A percentile compares a stretch with the other conserved stretches of the same genome.
Conservation (phyloP, 331 rosid species). For the Prunus yedoensis region DNA sequence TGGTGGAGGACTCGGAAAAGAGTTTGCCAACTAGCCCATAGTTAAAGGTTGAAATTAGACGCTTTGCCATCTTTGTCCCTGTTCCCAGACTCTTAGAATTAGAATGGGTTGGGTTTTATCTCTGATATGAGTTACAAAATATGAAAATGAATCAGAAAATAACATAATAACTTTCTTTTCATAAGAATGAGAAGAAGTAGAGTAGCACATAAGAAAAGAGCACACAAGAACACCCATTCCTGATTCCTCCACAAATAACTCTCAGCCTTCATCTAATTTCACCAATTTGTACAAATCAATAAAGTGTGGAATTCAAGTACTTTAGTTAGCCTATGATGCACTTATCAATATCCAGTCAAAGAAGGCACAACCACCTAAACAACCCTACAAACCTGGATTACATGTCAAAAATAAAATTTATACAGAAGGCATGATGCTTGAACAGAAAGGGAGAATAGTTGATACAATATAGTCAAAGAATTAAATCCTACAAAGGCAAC, state of each 20-base stretch:
- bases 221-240: not conserved
- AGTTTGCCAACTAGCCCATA: constrained; percentile 4
- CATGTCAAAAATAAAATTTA: not conserved
- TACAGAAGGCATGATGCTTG: not conserved
- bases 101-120: not conserved
- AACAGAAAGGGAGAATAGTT: not conserved
- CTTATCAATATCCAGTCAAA: not conserved
- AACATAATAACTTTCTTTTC: not conserved
- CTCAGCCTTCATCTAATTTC: not conserved
- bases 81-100: not conserved
- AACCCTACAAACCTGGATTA: not conserved
- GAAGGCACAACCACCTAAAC: not conserved
- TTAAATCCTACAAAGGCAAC: not conserved
- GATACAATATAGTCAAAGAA: not conserved
- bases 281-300: not conserved
- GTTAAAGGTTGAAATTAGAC: constrained; percentile 11
- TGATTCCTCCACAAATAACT: not conserved
- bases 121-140: not conserved
- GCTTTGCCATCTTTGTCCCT: constrained; percentile 16
- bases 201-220: not conserved
- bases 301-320: not conserved
- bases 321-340: not conserved
- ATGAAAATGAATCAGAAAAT: not conserved
- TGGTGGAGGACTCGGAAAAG: not conserved
- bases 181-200: not conserved